Conservation (phyloP, 495 filamentous ascomycete species). For the Hyaloscypha finlandica region DNA sequence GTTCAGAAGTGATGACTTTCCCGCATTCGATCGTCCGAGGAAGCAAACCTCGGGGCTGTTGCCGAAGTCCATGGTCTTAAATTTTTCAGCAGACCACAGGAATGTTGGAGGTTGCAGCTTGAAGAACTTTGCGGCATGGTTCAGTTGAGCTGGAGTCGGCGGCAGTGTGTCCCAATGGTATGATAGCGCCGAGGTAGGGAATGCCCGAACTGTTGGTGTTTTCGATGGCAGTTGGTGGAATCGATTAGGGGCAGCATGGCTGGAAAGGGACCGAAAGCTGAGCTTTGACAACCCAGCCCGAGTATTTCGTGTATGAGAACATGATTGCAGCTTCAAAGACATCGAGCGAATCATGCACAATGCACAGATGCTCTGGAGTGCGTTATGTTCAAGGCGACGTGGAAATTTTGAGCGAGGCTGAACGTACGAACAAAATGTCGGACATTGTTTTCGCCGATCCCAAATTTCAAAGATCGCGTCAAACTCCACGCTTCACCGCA, state of each 20-base stretch:
- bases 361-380: neutral
- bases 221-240: neutral
- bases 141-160: conserved; percentile 56
- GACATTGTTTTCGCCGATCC: neutral
- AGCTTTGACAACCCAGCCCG: neutral
- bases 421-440: neutral
- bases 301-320: neutral
- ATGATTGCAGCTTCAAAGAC: conserved; percentile 12
- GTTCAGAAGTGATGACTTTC: conserved; percentile 88
- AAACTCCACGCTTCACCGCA: conserved; percentile 1
- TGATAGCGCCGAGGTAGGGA: conserved; percentile 33
- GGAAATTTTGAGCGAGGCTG: conserved; percentile 5
- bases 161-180: conserved; percentile 60
- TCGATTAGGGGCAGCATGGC: neutral
- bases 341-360: neutral
- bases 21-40: conserved; percentile 84
- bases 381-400: neutral
- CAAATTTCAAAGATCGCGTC: neutral
- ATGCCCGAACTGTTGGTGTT: neutral
- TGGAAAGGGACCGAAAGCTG: neutral
- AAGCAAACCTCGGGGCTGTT: conserved; percentile 61
- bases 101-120: conserved; percentile 59
- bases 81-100: conserved; percentile 70
- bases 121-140: conserved; percentile 65
- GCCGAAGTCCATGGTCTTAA: conserved; percentile 64